Percentiles rank a stretch among this genome's conserved stretches.
phyloP scores from a whole-genome alignment of 257 asterid species.

The Przewalskia tangutica region DNA sequence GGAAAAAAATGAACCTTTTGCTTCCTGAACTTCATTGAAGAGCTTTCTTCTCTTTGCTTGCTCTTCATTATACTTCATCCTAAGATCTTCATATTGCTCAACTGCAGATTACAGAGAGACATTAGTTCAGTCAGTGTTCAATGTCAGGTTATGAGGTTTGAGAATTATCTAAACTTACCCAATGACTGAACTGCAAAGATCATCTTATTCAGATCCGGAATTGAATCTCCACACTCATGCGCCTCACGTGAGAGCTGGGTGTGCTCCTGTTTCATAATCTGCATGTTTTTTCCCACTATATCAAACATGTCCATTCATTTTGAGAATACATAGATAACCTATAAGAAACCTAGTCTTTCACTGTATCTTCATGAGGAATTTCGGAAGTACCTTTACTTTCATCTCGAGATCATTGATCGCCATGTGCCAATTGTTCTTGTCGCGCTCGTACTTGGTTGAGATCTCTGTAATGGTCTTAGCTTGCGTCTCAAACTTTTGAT shows the following conservation, averaged over 20 bases:
- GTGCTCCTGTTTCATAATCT: conserved; percentile 86
- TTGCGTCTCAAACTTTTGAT: conserved; percentile 62
- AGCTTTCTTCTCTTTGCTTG: conserved; percentile 85
- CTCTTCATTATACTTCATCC: conserved; percentile 81
- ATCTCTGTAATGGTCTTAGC: conserved; percentile 42
- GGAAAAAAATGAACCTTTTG: conserved; percentile 48
- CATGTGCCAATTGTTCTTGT: conserved; percentile 50
- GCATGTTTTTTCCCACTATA: conserved; percentile 7
- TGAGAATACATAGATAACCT: background rate
- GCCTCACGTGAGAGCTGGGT: conserved; percentile 76
- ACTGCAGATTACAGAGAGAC: conserved; percentile 35
- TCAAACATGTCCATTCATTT: background rate
- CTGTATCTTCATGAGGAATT: background rate
- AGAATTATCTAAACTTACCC: conserved; percentile 41
- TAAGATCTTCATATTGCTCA: conserved; percentile 90
- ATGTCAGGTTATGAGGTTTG: background rate
- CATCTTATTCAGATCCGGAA: conserved; percentile 88
- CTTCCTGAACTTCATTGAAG: conserved; percentile 84
- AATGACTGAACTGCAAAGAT: conserved; percentile 82
- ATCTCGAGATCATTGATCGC: conserved; percentile 49
- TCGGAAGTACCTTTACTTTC: conserved; percentile 56
- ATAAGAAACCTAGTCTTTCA: background rate
- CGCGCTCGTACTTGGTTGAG: conserved; percentile 56
- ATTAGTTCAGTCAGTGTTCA: background rate
- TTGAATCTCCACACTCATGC: conserved; percentile 73